Base-by-base conservation (phyloP, 2,329 filamentous ascomycete genomes). In the Mycosphaerelloides madeirae region DNA sequence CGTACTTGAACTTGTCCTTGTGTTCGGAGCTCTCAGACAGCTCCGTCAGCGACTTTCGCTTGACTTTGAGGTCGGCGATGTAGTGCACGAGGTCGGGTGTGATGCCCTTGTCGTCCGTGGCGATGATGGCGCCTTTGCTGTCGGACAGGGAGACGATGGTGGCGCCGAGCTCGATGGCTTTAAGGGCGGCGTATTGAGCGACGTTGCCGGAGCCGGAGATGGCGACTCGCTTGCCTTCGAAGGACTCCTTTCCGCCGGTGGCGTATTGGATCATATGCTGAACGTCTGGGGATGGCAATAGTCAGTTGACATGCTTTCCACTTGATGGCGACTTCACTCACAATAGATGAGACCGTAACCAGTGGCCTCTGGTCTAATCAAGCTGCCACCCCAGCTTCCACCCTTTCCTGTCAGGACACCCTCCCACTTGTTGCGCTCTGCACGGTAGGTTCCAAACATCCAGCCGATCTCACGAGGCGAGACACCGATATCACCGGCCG, bases 151-250 rank as follows among this genome's bases (percentile, higher is more conserved):
- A 96, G 64, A 96, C 77, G 59, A 98, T 87, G 46, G 80, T 91
- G 53, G 84, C 93, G 61, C 93, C 93, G 59, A 97, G 87, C 78
- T 97, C 90, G 62, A 97, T 93, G 65, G 84, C 83, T 76, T 97
- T 97, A 59, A 97, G 84, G 1, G 91, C 93, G 25, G 91, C 91
- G 74, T 93, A 97, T 76, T 97, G 93, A 25, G 93, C 93, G 43
- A 97, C 93, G 75, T 98, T 98, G 57, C 93, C 93, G 48, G 91
- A 96, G 53, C 93, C 93, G 34, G 93, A 96, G 69, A 98, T 85
- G 68, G 91, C 87, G 45, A 97, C 93, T 49, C 84, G 84, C 81
- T 97, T 97, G 72, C 89, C 91, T 53, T 79, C 71, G 75, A 95
- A 95, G 57, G 78, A 80, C 65, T 94, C 89, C 66, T 84, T 83